A percentile compares a stretch with the other conserved stretches of the same genome.
Conservation (phyloP, 495 filamentous ascomycete genomes). For the Aeminium ludgeri region DNA sequence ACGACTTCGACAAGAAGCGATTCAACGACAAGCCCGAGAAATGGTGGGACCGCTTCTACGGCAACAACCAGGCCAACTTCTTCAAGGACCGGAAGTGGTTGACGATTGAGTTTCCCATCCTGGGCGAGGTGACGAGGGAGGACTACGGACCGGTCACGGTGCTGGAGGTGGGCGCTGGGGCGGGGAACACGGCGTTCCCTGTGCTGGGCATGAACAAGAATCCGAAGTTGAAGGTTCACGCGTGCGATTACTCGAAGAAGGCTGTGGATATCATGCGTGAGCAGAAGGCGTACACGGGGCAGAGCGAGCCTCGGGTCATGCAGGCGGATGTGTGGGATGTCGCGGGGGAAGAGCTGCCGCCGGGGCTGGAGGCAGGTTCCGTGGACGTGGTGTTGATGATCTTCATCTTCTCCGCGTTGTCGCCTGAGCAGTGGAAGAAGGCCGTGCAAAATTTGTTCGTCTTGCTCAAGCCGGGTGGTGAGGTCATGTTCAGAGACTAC, state of each 20-base stretch:
- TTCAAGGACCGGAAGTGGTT: constrained; percentile 99
- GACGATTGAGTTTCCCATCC: constrained; percentile 78
- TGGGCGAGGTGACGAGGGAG: constrained; percentile 48
- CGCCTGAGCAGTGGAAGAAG: constrained; percentile 64
- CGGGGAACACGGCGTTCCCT: constrained; percentile 91
- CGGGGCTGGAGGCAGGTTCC: constrained; percentile 51
- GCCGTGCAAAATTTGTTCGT: constrained; percentile 68
- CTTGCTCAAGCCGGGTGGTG: constrained; percentile 73
- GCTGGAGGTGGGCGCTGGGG: constrained; percentile 85
- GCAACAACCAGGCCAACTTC: constrained; percentile 86
- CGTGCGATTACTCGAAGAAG: constrained; percentile 83
- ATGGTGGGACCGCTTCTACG: constrained; percentile 96
- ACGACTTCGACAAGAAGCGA: constrained; percentile 65
- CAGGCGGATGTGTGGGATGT: constrained; percentile 89
- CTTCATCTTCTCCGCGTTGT: constrained; percentile 89
- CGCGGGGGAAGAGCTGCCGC: constrained; percentile 42
- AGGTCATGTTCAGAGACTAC: constrained; percentile 88
- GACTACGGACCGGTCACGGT: constrained; percentile 45
- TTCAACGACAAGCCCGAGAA: constrained; percentile 82
- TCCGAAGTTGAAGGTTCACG: constrained; percentile 58
- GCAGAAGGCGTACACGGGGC: constrained; percentile 45
- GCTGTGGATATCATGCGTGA: constrained; percentile 76
- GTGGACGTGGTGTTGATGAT: constrained; percentile 87
- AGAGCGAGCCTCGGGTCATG: constrained; percentile 40
- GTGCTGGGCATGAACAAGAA: constrained; percentile 69